Conservation (phyloP, 495 filamentous ascomycete genomes). For the Rusavskia elegans region DNA sequence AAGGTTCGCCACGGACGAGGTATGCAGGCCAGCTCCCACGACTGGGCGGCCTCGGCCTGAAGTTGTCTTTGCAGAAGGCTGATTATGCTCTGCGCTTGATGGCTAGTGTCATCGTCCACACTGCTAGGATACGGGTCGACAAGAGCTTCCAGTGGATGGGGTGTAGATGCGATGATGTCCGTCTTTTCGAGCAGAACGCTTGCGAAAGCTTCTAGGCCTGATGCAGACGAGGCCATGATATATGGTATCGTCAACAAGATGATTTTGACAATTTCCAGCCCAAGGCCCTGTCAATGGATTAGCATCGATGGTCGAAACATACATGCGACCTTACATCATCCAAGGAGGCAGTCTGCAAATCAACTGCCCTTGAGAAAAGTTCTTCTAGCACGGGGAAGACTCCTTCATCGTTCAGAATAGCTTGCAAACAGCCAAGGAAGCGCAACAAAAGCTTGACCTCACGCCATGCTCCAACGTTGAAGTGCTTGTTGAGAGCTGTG, state of each 20-base stretch:
- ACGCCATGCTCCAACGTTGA: conserved; percentile 65
- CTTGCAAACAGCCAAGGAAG: conserved; percentile 70
- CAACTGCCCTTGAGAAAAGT: conserved; percentile 68
- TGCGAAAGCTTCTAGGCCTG: conserved; percentile 52
- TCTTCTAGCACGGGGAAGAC: conserved; percentile 75
- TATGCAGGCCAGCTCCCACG: conserved; percentile 66
- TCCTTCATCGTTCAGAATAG: conserved; percentile 64
- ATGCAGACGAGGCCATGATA: conserved; percentile 55
- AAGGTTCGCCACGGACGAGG: conserved; percentile 68
- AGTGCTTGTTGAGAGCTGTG: conserved; percentile 38
- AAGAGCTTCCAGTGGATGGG: conserved; percentile 63
- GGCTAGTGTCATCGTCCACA: conserved; percentile 29
- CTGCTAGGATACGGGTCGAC: conserved; percentile 63
- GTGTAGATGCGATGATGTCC: conserved; percentile 73
- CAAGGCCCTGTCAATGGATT: conserved; percentile 29
- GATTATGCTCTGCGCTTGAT: conserved; percentile 53
- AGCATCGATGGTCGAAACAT: conserved; percentile 4
- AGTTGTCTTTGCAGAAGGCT: conserved; percentile 74
- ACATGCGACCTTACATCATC: conserved; percentile 56
- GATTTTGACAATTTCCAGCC: conserved; percentile 87
- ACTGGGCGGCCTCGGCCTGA: conserved; percentile 47
- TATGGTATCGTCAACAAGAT: conserved; percentile 90
- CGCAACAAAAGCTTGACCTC: conserved; percentile 81
- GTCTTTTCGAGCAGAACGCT: conserved; percentile 75
- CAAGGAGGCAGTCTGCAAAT: conserved; percentile 76